Evolutionary conservation across 352 stramenopile species (phyloP).

Genomic region (Pythium monospermum): DNA sequence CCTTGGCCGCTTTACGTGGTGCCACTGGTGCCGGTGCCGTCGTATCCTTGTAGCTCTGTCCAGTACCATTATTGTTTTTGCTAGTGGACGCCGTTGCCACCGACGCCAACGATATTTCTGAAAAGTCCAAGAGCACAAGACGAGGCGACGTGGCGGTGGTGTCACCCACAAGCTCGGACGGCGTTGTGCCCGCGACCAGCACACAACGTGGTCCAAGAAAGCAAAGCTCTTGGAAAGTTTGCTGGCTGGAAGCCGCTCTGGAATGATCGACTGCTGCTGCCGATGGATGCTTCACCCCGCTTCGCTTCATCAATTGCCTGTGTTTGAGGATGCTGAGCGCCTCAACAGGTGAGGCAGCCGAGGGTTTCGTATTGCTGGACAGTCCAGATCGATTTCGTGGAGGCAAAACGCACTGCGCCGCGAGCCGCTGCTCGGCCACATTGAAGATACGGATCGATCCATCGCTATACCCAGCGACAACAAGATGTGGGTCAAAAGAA

Average conservation of each 20-base stretch:
- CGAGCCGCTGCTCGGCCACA: conserved; percentile 32
- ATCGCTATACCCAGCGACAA: conserved; percentile 47
- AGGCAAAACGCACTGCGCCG: conserved; percentile 36
- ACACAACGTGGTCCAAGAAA: conserved; percentile 16
- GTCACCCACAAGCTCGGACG: not conserved
- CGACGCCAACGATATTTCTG: not conserved
- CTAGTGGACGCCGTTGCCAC: not conserved
- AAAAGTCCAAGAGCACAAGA: conserved; percentile 16
- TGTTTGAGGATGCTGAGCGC: conserved; percentile 14
- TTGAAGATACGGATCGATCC: conserved; percentile 48
- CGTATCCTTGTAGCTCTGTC: too few relatives aligned
- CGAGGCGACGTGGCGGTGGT: not conserved
- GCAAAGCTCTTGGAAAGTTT: conserved; percentile 2
- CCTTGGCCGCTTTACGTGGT: not conserved
- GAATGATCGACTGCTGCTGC: not conserved
- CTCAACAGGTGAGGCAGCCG: not conserved
- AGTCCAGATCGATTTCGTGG: not conserved
- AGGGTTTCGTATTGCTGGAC: not conserved
- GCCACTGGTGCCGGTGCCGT: not conserved
- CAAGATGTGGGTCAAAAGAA: conserved; percentile 7
- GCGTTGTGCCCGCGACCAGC: not conserved
- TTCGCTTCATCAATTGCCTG: conserved; percentile 6
- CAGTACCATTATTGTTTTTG: too few relatives aligned
- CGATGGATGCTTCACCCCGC: not conserved
- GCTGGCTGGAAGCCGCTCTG: not conserved